Base-by-base conservation (phyloP, 371 early-diverging fungal species). In the Rhizopus stolonifer region DNA sequence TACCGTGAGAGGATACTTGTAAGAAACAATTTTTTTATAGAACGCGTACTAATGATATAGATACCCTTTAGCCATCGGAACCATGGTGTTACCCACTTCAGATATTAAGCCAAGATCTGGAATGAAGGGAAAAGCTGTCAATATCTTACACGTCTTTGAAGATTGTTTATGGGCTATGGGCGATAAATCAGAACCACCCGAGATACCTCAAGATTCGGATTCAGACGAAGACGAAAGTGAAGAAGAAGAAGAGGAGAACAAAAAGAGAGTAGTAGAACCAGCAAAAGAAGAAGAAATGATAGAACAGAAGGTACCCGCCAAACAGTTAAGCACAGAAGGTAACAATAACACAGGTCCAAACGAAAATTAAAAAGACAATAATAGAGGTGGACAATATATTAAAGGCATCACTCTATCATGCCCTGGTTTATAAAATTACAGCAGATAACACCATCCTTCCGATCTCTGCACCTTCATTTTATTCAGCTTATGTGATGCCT, bases 131-230 rank as follows among this genome's bases (percentile, higher is more conserved):
- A 88, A 88, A 54, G 89, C 89, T 0, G 85, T 88, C 0, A 70
- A 82, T 63, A 61, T 88, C 11, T 60, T 80, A 13, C 89, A 88
- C 56, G 82, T 86, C 1, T 84, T 81, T 56, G 68, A 74, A 36
- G 89, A 88, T 64, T 70, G 69, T 46, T 65, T 88, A 45, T 88
- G 89, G 89, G 64, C 75, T n/a, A 74, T 84, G 67, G 87, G 87
- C 6, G 74, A 67, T 57, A 85, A 85, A 54, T 61, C 61, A 1
- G 69, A 70, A 5, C 73, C 83, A 13, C 82, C 86, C 3, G 79
- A 74, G 29, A 53, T 77, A 49, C 19, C 23, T 10, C 43, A 70
- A 7, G 55, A 43, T 18, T 63, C 67, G 4, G 52, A 60, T 21
- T 7, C 10, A 29, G 74, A n/a, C n/a, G n/a, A n/a, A n/a, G n/a